Conservation (phyloP, 2,329 filamentous ascomycete genomes). For the Aspergillus sp. region DNA sequence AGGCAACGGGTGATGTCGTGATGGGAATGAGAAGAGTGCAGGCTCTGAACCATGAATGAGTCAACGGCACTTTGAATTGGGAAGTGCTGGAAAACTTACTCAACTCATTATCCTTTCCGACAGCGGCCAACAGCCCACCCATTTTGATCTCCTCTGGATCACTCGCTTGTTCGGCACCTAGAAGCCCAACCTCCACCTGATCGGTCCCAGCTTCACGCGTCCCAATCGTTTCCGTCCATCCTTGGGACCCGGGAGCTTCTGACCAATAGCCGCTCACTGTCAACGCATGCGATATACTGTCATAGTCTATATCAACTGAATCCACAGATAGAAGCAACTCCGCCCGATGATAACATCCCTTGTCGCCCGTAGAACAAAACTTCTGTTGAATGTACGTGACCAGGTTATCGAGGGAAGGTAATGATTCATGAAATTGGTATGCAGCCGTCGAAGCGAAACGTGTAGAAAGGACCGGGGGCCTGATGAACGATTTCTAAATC, state of each 20-base stretch:
- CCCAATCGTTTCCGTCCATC: conserved; percentile 50
- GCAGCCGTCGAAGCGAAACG: conserved; percentile 63
- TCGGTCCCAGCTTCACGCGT: conserved; percentile 35
- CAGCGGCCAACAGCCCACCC: conserved; percentile 73
- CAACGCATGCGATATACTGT: conserved; percentile 65
- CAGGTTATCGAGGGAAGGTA: conserved; percentile 59
- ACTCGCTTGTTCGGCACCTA: conserved; percentile 59
- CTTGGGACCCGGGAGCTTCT: conserved; percentile 27
- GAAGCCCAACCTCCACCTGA: conserved; percentile 76
- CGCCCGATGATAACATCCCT: conserved; percentile 52
- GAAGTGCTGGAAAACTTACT: conserved; percentile 40
- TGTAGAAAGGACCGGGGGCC: conserved; percentile 55
- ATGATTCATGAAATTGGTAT: conserved; percentile 68
- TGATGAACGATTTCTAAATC: conserved; percentile 60
- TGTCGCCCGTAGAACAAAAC: conserved; percentile 53
- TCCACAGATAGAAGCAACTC: conserved; percentile 54
- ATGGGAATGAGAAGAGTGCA: conserved; percentile 79
- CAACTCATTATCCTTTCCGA: conserved; percentile 71
- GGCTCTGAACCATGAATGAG: conserved; percentile 50
- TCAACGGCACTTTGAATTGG: background rate
- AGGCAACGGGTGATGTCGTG: conserved; percentile 67
- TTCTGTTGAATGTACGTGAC: conserved; percentile 53
- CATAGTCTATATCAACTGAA: conserved; percentile 75
- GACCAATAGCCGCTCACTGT: conserved; percentile 66
- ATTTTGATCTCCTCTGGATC: conserved; percentile 75